Conservation (phyloP, 179 eudicot genomes). For the Heliamphora pulchella region DNA sequence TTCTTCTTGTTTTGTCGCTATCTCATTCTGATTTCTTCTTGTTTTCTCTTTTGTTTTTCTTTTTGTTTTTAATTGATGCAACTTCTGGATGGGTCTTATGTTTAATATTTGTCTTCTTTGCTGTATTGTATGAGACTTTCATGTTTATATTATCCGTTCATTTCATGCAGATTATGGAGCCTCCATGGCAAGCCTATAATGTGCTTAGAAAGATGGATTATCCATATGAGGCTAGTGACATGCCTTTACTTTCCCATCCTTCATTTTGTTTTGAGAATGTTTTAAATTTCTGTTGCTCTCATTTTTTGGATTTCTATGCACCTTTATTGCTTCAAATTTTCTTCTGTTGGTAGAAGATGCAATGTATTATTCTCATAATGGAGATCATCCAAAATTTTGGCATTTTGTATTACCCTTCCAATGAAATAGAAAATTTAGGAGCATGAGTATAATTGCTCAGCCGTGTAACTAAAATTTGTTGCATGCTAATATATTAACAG, state of each 20-base stretch:
- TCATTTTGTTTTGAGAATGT: not conserved
- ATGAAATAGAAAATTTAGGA: not conserved
- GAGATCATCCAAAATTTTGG: not conserved
- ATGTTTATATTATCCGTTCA: constrained; percentile 9
- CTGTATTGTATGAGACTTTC: constrained; percentile 4
- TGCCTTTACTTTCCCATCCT: constrained; percentile 8
- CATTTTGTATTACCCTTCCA: constrained; percentile 1
- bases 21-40: too few species aligned
- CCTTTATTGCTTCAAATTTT: not conserved
- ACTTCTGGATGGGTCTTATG: not conserved
- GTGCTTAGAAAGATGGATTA: constrained; percentile 80
- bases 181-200: constrained; percentile 85
- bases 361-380: not conserved
- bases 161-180: constrained; percentile 74
- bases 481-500: not conserved
- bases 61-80: not conserved
- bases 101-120: constrained; percentile 7
- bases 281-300: constrained; percentile 2
- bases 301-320: not conserved
- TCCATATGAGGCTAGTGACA: constrained; percentile 64
- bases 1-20: too few species aligned
- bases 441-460: not conserved
- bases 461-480: not conserved
- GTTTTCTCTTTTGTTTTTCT: not conserved
- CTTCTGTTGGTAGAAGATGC: not conserved